phyloP scores from a whole-genome alignment of 1,284 basidiomycete genomes.

The Butyriboletus appendiculatus region DNA sequence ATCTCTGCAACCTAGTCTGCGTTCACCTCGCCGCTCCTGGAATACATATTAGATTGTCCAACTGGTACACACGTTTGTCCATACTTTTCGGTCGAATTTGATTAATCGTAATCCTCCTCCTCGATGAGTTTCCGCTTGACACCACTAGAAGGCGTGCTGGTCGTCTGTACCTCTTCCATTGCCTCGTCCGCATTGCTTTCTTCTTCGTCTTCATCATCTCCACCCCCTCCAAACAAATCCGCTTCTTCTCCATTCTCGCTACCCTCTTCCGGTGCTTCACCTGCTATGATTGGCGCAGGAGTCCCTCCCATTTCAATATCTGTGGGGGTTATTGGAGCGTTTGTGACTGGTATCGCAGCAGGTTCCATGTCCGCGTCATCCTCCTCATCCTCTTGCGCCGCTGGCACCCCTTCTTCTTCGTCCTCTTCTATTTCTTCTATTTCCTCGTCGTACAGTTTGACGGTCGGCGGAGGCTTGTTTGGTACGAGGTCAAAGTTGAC shows the following conservation, averaged over 20 bases:
- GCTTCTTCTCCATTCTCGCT: constrained; percentile 63
- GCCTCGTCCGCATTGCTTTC: constrained; percentile 56
- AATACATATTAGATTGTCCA: constrained; percentile 26
- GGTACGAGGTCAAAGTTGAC: constrained; percentile 95
- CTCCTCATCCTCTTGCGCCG: constrained; percentile 48
- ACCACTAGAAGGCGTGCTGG: constrained; percentile 53
- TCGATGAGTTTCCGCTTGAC: constrained; percentile 78
- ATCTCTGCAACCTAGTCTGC: neutral
- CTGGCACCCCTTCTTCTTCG: constrained; percentile 28
- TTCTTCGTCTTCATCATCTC: constrained; percentile 73
- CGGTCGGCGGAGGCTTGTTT: constrained; percentile 75
- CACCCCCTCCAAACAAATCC: constrained; percentile 64
- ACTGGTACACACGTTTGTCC: constrained; percentile 9
- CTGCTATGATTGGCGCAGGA: constrained; percentile 42
- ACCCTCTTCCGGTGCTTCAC: constrained; percentile 52
- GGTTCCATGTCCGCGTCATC: constrained; percentile 63
- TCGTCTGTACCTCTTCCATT: constrained; percentile 72
- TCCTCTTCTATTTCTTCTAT: constrained; percentile 72
- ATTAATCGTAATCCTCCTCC: constrained; percentile 81
- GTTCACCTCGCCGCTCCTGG: constrained; percentile 4
- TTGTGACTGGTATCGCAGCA: constrained; percentile 40
- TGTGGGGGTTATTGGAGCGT: constrained; percentile 48
- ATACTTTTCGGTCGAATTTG: neutral
- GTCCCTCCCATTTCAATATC: constrained; percentile 62
- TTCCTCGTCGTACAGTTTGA: constrained; percentile 76